Conservation (phyloP, 2,329 filamentous ascomycete genomes). For the Exophiala xenobiotica region DNA sequence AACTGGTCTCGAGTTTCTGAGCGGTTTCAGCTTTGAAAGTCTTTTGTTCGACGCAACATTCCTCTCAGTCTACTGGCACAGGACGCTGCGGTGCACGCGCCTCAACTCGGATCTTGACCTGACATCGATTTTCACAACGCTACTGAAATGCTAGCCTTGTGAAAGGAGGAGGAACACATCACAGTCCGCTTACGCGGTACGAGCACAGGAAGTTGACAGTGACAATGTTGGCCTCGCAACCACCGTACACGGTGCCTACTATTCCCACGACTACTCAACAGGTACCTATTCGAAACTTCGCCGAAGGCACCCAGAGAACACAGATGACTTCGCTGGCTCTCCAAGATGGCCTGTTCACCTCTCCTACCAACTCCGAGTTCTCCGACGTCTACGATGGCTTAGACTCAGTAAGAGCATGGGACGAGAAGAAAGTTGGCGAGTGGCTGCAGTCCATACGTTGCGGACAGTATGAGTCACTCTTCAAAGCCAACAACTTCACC, state of each 20-base stretch:
- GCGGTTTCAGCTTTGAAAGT: not conserved
- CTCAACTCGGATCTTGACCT: not conserved
- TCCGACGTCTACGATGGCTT: conserved; percentile 72
- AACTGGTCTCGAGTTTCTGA: not conserved
- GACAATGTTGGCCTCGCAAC: conserved; percentile 45
- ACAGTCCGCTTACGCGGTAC: not conserved
- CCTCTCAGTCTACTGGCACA: not conserved
- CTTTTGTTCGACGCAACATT: conserved; percentile 7
- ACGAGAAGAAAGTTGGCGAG: conserved; percentile 81
- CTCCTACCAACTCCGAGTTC: conserved; percentile 90
- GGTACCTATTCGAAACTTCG: conserved; percentile 24
- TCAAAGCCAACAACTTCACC: conserved; percentile 92
- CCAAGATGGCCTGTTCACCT: conserved; percentile 58
- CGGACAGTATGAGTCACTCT: conserved; percentile 87
- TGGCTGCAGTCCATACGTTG: conserved; percentile 91
- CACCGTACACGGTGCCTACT: conserved; percentile 35
- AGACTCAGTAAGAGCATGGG: conserved; percentile 59
- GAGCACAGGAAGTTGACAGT: conserved; percentile 1
- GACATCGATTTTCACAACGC: too few species aligned
- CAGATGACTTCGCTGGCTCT: conserved; percentile 39
- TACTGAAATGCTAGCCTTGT: conserved; percentile 8
- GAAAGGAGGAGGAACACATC: conserved; percentile 9
- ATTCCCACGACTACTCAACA: conserved; percentile 32
- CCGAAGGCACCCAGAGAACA: conserved; percentile 32
- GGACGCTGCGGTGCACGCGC: not conserved